These are phyloP conservation scores for Psilocybe tampanensis DNA, from an alignment of 768 basidiomycete genomes.

Conservation along the genomic window DNA sequence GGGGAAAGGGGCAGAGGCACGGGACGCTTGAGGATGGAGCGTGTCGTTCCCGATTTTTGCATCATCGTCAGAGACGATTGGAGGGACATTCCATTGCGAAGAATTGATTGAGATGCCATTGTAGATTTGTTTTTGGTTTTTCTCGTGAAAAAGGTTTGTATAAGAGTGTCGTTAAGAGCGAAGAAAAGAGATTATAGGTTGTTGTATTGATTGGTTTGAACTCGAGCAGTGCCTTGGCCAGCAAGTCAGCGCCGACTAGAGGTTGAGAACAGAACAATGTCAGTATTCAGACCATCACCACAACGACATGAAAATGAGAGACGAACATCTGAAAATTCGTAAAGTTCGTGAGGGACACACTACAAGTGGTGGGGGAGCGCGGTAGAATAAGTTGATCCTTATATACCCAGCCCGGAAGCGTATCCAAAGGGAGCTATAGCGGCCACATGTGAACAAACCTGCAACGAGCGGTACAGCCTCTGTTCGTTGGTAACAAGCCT, in stretches of 20 bases:
- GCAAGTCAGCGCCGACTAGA: slow-evolving; percentile 40
- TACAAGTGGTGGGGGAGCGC: slow-evolving; percentile 26
- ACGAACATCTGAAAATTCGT: slow-evolving; percentile 23
- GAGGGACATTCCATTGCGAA: slow-evolving; percentile 36
- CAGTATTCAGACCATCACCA: slow-evolving; percentile 1
- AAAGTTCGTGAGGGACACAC: slow-evolving; percentile 30
- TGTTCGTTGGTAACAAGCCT: slow-evolving; percentile 2
- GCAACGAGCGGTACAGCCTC: slow-evolving; percentile 14
- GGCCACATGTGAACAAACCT: slow-evolving; percentile 3
- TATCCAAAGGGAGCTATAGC: slow-evolving; percentile 23
- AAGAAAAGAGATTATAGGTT: slow-evolving; percentile 13
- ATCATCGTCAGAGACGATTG: slow-evolving; percentile 30
- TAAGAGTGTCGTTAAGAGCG: slow-evolving; percentile 11
- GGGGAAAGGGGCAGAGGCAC: slow-evolving; percentile 39
- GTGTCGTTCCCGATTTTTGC: slow-evolving; percentile 24
- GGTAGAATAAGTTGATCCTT: slow-evolving; percentile 6
- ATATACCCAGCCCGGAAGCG: slow-evolving; percentile 17
- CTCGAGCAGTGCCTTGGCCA: slow-evolving; percentile 47
- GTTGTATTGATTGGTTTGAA: slow-evolving; percentile 28
- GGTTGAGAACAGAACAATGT: slow-evolving; percentile 7
- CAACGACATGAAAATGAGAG: background rate
- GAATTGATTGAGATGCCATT: slow-evolving; percentile 40
- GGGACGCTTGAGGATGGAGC: slow-evolving; percentile 44
- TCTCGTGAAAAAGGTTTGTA: slow-evolving; percentile 3
- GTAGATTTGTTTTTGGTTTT: slow-evolving; percentile 19